These are phyloP conservation scores for Penicillium riverlandense DNA, from an alignment of 495 filamentous ascomycete genomes.

Conservation along the genomic window DNA sequence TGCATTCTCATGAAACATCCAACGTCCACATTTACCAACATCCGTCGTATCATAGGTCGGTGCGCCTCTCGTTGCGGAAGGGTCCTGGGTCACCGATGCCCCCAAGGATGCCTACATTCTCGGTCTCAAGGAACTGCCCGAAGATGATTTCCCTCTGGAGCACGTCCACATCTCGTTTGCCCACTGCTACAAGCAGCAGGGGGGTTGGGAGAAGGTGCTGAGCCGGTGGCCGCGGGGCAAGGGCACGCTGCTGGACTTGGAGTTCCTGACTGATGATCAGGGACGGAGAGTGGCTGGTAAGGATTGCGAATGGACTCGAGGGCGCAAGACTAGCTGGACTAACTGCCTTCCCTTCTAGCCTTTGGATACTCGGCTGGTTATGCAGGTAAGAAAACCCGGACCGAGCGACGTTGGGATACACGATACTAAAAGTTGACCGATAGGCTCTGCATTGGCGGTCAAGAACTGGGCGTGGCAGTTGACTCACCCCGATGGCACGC, in stretches of 20 bases:
- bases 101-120: slow-evolving; percentile 78
- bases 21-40: neutral
- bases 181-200: slow-evolving; percentile 81
- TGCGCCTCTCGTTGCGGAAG: slow-evolving; percentile 70
- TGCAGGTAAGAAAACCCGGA: slow-evolving; percentile 42
- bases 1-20: neutral
- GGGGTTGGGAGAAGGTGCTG: slow-evolving; percentile 76
- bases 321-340: slow-evolving; percentile 6
- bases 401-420: neutral
- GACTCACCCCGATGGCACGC: slow-evolving; percentile 53
- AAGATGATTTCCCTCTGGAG: slow-evolving; percentile 79
- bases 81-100: slow-evolving; percentile 66
- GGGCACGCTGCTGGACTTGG: slow-evolving; percentile 80
- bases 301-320: slow-evolving; percentile 13
- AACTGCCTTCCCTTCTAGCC: slow-evolving; percentile 16
- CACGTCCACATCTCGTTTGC: slow-evolving; percentile 85
- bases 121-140: slow-evolving; percentile 89
- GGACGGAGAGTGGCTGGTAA: slow-evolving; percentile 71
- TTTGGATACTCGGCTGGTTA: slow-evolving; percentile 78
- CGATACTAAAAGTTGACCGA: neutral
- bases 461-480: slow-evolving; percentile 89
- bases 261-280: slow-evolving; percentile 75
- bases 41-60: slow-evolving; percentile 40
- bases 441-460: slow-evolving; percentile 63
- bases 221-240: slow-evolving; percentile 74